A percentile compares a stretch with the other conserved stretches of the same genome.
Conservation (phyloP, 768 basidiomycete species). For the Cytidiella melzeri region DNA sequence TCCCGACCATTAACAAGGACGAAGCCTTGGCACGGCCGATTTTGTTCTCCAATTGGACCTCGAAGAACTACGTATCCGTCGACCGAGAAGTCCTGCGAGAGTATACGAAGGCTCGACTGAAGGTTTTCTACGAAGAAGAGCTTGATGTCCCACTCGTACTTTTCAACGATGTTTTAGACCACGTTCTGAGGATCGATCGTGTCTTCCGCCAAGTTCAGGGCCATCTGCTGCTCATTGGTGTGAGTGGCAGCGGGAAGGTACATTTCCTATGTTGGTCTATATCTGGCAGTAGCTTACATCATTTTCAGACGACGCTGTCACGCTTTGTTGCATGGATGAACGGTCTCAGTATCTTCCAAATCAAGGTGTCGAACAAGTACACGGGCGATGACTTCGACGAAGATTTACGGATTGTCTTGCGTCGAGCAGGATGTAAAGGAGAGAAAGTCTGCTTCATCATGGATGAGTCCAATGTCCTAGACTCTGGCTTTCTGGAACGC, state of each 20-base stretch:
- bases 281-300: background rate
- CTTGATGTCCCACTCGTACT: conserved; percentile 95
- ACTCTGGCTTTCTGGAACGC: conserved; percentile 98
- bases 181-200: conserved; percentile 95
- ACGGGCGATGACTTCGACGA: conserved; percentile 99
- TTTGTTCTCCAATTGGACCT: conserved; percentile 98
- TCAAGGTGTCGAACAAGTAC: conserved; percentile 99
- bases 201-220: conserved; percentile 99
- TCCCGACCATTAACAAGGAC: conserved; percentile 85
- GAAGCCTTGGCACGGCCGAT: conserved; percentile 89
- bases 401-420: conserved; percentile 89
- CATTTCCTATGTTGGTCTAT: conserved; percentile 12
- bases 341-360: conserved; percentile 97
- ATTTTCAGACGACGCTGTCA: conserved; percentile 82
- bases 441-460: conserved; percentile 99
- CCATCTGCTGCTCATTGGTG: conserved; percentile 92
- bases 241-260: conserved; percentile 98
- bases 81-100: conserved; percentile 90
- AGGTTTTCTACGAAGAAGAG: conserved; percentile 99
- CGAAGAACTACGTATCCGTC: conserved; percentile 93
- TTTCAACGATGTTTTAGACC: conserved; percentile 98
- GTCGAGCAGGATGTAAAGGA: conserved; percentile 94
- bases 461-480: conserved; percentile 99
- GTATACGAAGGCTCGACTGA: conserved; percentile 92
- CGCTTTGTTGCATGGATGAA: conserved; percentile 99